phyloP scores from a whole-genome alignment of 371 early-diverging fungal genomes.

The Choanephora cucurbitarum region DNA sequence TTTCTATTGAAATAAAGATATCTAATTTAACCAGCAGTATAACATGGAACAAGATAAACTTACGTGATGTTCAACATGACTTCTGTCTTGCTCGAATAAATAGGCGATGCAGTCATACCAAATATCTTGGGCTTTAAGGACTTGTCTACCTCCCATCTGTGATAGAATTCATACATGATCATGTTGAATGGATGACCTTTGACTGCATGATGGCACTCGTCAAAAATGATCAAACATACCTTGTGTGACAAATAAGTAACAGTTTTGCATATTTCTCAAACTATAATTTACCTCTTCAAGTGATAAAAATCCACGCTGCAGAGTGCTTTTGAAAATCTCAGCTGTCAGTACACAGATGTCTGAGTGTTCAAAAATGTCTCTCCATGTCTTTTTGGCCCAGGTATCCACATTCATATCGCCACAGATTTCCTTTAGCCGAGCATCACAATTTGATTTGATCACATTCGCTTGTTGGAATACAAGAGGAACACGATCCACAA shows the following conservation, averaged over 20 bases:
- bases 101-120: constrained; percentile 92
- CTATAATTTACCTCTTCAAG: constrained; percentile 52
- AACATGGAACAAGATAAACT: background rate
- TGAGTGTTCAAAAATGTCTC: constrained; percentile 38
- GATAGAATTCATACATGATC: constrained; percentile 83
- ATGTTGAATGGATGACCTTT: constrained; percentile 80
- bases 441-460: constrained; percentile 63
- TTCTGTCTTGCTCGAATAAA: constrained; percentile 37
- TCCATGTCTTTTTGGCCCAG: constrained; percentile 62
- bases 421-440: constrained; percentile 56
- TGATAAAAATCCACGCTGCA: constrained; percentile 67
- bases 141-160: constrained; percentile 24
- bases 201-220: constrained; percentile 89
- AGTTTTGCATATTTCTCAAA: background rate
- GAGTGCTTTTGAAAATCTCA: constrained; percentile 71
- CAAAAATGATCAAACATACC: constrained; percentile 83
- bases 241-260: constrained; percentile 14
- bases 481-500: constrained; percentile 82
- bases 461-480: constrained; percentile 80
- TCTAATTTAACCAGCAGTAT: too few species aligned
- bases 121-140: constrained; percentile 73
- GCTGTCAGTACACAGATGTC: constrained; percentile 86
- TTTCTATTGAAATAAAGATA: constrained; percentile 46
- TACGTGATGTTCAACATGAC: constrained; percentile 41
- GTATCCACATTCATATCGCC: constrained; percentile 68